Percentiles rank a stretch among this genome's conserved stretches.
Conservation (phyloP, 2,329 filamentous ascomycete genomes). For the Cladosporium sphaerospermum region DNA sequence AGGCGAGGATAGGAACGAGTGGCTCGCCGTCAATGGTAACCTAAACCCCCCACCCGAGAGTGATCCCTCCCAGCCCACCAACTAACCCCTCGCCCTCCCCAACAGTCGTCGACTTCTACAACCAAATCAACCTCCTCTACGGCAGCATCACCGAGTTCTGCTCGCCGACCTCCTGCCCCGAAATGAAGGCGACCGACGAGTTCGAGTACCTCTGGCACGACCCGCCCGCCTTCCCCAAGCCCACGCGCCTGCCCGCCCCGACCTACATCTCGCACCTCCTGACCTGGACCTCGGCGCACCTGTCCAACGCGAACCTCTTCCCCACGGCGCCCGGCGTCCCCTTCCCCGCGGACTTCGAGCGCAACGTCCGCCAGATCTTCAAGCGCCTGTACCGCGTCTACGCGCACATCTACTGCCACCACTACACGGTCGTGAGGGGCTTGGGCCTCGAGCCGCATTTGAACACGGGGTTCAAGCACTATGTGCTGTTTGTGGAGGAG, state of each 20-base stretch:
- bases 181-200: slow-evolving; percentile 99
- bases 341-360: slow-evolving; percentile 84
- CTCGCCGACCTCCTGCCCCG: slow-evolving; percentile 91
- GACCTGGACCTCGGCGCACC: slow-evolving; percentile 90
- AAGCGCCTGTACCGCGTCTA: slow-evolving; percentile 98
- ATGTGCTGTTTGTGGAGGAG: slow-evolving; percentile 97
- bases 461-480: slow-evolving; percentile 99
- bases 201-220: slow-evolving; percentile 99
- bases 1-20: slow-evolving; percentile 95
- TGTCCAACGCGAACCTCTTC: slow-evolving; percentile 92
- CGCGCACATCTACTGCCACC: slow-evolving; percentile 94
- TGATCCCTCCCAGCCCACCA: not conserved
- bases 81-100: not conserved
- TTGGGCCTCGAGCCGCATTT: slow-evolving; percentile 93
- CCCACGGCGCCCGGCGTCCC: slow-evolving; percentile 70
- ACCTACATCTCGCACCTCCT: slow-evolving; percentile 98
- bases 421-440: slow-evolving; percentile 94
- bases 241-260: slow-evolving; percentile 95
- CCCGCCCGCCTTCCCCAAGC: slow-evolving; percentile 84
- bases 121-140: slow-evolving; percentile 98
- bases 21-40: slow-evolving; percentile 92
- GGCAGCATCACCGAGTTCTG: slow-evolving; percentile 99
- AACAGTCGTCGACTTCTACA: slow-evolving; percentile 98
- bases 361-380: slow-evolving; percentile 97
- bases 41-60: too few relatives aligned